Conservation (phyloP, 2,329 filamentous ascomycete species). For the Nemania sp. region DNA sequence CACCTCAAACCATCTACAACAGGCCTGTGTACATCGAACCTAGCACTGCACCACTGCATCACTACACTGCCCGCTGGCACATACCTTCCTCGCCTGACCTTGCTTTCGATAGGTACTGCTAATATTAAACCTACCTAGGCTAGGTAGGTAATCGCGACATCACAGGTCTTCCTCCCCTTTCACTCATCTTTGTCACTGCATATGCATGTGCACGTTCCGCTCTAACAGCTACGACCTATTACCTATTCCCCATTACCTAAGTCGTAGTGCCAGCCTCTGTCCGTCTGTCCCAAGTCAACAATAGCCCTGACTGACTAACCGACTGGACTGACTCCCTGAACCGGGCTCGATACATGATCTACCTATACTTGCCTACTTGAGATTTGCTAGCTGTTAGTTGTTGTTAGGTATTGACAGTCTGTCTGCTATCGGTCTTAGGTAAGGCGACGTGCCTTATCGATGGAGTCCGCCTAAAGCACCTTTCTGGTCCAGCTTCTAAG, state of each 20-base stretch:
- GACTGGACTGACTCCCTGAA: background rate
- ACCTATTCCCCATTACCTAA: background rate
- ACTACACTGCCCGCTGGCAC: slow-evolving; percentile 1
- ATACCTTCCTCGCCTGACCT: background rate
- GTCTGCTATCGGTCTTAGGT: background rate
- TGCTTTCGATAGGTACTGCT: background rate
- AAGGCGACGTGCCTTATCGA: slow-evolving; percentile 14
- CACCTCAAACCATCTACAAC: slow-evolving; percentile 6
- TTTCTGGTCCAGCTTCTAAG: slow-evolving; percentile 10
- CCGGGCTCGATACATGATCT: background rate
- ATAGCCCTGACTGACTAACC: background rate
- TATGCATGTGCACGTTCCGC: slow-evolving; percentile 7
- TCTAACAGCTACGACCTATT: too few species aligned
- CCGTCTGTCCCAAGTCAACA: background rate
- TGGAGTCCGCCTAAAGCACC: slow-evolving; percentile 27
- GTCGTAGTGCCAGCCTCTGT: background rate
- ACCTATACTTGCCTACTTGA: background rate
- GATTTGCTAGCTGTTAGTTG: background rate
- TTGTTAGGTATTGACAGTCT: background rate
- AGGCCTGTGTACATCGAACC: background rate
- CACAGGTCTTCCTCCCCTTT: slow-evolving; percentile 10
- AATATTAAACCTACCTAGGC: background rate
- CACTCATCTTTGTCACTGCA: background rate
- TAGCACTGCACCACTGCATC: too few species aligned
- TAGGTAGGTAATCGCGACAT: slow-evolving; percentile 31